A percentile compares a stretch with the other conserved stretches of the same genome.
Conservation (phyloP, 2,329 filamentous ascomycete species). For the Rhexocercosporidium sp. region DNA sequence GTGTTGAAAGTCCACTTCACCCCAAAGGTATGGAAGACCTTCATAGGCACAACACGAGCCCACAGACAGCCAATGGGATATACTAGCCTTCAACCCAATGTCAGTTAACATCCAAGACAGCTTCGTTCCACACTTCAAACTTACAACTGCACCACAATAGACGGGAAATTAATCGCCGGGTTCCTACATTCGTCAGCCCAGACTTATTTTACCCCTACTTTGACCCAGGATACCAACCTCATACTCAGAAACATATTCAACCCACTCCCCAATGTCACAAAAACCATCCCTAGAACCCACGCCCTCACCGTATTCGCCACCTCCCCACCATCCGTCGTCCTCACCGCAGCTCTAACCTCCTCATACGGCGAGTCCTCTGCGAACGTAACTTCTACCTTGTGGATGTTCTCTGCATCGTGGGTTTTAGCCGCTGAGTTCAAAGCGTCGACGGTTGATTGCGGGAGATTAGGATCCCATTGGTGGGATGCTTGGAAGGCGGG, state of each 20-base stretch:
- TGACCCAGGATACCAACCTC: slow-evolving; percentile 2
- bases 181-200: not conserved
- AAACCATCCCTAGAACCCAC: slow-evolving; percentile 60
- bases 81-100: slow-evolving; percentile 17
- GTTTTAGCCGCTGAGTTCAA: slow-evolving; percentile 27
- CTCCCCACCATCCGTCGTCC: slow-evolving; percentile 66
- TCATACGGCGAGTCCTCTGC: slow-evolving; percentile 68
- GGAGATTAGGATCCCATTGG: slow-evolving; percentile 36
- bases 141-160: slow-evolving; percentile 56
- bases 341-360: slow-evolving; percentile 61
- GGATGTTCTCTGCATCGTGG: slow-evolving; percentile 42
- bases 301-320: slow-evolving; percentile 70
- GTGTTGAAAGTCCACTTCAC: slow-evolving; percentile 63
- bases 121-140: not conserved
- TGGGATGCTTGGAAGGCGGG: slow-evolving; percentile 30
- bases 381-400: slow-evolving; percentile 46
- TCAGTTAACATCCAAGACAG: slow-evolving; percentile 10
- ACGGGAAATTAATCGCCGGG: slow-evolving; percentile 25
- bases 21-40: slow-evolving; percentile 52
- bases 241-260: slow-evolving; percentile 36
- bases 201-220: not conserved
- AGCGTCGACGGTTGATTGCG: slow-evolving; percentile 30
- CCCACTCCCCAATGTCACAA: slow-evolving; percentile 41
- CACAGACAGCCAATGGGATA: slow-evolving; percentile 31
- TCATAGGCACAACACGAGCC: slow-evolving; percentile 48